Percentiles rank a stretch among this genome's conserved stretches.
These are phyloP conservation scores for Scopulariopsis brevicaulis DNA, from an alignment of 2,329 filamentous ascomycete genomes.

Conservation along the genomic window DNA sequence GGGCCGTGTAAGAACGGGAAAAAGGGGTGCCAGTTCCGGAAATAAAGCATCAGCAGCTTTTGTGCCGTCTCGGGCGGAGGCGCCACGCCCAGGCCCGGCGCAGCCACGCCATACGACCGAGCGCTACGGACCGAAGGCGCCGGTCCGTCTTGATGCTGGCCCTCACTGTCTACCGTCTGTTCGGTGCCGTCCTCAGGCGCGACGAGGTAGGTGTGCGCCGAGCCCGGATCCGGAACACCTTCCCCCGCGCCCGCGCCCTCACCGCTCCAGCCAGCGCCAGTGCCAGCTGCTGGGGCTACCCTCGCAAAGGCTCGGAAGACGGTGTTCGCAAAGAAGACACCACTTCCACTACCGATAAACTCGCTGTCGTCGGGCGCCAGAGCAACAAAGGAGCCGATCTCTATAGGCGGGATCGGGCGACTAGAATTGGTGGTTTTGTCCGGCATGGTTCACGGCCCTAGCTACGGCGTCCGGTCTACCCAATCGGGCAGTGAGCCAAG, in stretches of 20 bases:
- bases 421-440: too few species aligned
- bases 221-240: constrained; percentile 7
- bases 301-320: constrained; percentile 37
- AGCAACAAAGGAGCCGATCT: constrained; percentile 6
- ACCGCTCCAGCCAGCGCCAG: neutral
- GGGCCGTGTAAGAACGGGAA: constrained; percentile 40
- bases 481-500: too few species aligned
- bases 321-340: constrained; percentile 41
- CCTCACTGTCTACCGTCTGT: neutral
- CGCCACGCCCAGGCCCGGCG: constrained; percentile 12
- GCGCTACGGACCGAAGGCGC: neutral
- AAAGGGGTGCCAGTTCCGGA: constrained; percentile 38
- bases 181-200: constrained; percentile 6
- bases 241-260: neutral
- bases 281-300: constrained; percentile 13
- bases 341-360: constrained; percentile 39
- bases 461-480: too few species aligned
- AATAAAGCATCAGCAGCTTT: constrained; percentile 33
- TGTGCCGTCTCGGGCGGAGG: constrained; percentile 20
- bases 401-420: constrained; percentile 4
- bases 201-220: constrained; percentile 9
- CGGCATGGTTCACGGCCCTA: too few species aligned
- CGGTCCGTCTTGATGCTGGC: neutral
- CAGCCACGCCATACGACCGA: neutral
- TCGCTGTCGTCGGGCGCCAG: constrained; percentile 18